Percentiles rank a stretch among this genome's conserved stretches.
Conservation (phyloP, 2,329 filamentous ascomycete genomes). For the Talaromyces sp. region DNA sequence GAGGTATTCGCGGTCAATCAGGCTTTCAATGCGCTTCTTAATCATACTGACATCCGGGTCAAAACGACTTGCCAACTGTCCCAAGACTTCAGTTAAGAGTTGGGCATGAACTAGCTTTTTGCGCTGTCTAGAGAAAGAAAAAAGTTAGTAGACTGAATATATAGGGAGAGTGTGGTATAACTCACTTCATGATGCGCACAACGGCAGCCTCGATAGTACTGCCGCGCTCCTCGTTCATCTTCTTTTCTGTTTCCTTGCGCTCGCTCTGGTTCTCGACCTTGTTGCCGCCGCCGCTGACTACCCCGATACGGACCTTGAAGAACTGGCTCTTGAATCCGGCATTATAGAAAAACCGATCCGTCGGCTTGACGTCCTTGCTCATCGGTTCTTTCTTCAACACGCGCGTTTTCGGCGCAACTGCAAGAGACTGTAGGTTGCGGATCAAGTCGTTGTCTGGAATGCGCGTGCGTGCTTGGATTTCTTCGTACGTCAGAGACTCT, state of each 20-base stretch:
- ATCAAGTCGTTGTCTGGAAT: slow-evolving; percentile 71
- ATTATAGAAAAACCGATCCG: slow-evolving; percentile 81
- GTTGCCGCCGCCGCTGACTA: slow-evolving; percentile 69
- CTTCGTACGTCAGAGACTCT: slow-evolving; percentile 58
- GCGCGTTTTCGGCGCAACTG: slow-evolving; percentile 76
- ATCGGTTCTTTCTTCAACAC: slow-evolving; percentile 76
- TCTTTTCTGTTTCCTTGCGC: slow-evolving; percentile 48
- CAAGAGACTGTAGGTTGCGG: slow-evolving; percentile 74
- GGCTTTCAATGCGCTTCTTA: slow-evolving; percentile 49
- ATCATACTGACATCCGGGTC: slow-evolving; percentile 50
- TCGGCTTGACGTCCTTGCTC: slow-evolving; percentile 69
- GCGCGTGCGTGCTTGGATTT: slow-evolving; percentile 77
- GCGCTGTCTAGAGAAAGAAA: slow-evolving; percentile 35
- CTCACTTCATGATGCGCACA: slow-evolving; percentile 53
- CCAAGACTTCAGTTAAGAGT: slow-evolving; percentile 48
- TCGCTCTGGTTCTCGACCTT: slow-evolving; percentile 73
- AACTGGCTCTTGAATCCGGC: slow-evolving; percentile 74
- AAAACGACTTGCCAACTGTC: slow-evolving; percentile 46
- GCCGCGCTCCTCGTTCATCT: slow-evolving; percentile 47
- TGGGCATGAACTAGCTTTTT: slow-evolving; percentile 45
- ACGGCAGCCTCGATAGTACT: slow-evolving; percentile 50
- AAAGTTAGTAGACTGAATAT: slow-evolving; percentile 5
- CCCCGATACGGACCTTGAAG: slow-evolving; percentile 83
- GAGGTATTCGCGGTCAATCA: slow-evolving; percentile 52
- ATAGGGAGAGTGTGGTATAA: no score